Base-by-base conservation (phyloP, 1,139 yeast genomes). In the Yamadazyma taylorii region DNA sequence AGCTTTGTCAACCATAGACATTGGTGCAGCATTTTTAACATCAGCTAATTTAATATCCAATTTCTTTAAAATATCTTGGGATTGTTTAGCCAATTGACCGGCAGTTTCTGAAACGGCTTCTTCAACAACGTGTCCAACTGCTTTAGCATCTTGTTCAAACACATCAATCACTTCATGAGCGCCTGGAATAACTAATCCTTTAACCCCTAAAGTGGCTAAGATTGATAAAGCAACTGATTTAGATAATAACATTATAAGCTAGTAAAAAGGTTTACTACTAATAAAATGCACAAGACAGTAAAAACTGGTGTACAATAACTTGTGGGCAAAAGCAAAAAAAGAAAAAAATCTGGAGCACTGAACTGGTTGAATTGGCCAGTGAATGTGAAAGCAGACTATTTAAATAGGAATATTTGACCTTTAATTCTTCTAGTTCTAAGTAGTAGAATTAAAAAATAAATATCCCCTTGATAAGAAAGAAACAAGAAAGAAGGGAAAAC, bases 161-260 rank as follows among this genome's bases (percentile, higher is more conserved):
- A 70, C 73, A 25, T 70, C 65, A 39, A 78, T 68, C 34, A 71
- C 59, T 46, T 69, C 73, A 37, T 66, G 60, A 36, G 67, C 66
- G 30, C 69, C 53, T 30, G 90, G 94, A 47, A 82, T 77, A 47
- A 82, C 80, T 55, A 85, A 70, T 22, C 84, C 88, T 42, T 78
- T 70, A 35, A 78, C 83, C 41, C 79, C 76, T 47, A 80, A 60
- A 40, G 83, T 71, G 41, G 85, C 77, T 54, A 80, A 60, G 47
- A 76, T 69, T 36, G 81, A 63, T 39, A 73, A 57, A 30, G 78
- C 78, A 43, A 74, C 67, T 35, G 81, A 61, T 47, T 62, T 65
- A 32, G 78, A 59, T 52, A 74, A 66, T 62, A 71, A 69, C 77
- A 71, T 73, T 11, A 3, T 30, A 12, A 26, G n/a, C 13, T 7